phyloP scores from a whole-genome alignment of 2,329 filamentous ascomycete species.

The Dothiorella sarmentorum region DNA sequence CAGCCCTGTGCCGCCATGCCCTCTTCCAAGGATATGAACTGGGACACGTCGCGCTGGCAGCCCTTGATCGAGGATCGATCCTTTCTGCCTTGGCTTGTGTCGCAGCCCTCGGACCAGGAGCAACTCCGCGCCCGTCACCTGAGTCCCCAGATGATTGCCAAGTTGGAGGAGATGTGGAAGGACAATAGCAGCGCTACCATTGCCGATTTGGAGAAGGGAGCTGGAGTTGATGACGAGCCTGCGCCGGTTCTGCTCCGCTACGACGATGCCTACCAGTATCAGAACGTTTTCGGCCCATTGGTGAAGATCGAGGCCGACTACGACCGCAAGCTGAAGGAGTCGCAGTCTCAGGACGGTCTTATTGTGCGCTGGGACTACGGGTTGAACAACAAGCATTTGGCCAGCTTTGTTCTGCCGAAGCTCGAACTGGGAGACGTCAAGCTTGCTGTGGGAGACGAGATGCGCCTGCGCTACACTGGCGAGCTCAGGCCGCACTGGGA shows the following conservation, averaged over 20 bases:
- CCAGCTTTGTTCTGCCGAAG: slow-evolving; percentile 93
- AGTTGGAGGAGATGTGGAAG: slow-evolving; percentile 98
- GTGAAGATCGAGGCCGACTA: slow-evolving; percentile 99
- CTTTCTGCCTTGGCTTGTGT: slow-evolving; percentile 91
- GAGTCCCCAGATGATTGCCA: slow-evolving; percentile 90
- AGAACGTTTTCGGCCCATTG: slow-evolving; percentile 95
- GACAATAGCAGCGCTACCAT: slow-evolving; percentile 86
- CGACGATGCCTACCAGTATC: slow-evolving; percentile 96
- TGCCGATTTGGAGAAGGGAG: slow-evolving; percentile 84
- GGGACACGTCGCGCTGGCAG: slow-evolving; percentile 97
- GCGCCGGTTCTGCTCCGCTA: slow-evolving; percentile 89
- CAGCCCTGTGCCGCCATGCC: slow-evolving; percentile 93
- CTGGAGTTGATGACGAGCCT: slow-evolving; percentile 90
- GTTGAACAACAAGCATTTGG: slow-evolving; percentile 94
- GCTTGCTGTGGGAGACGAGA: slow-evolving; percentile 94
- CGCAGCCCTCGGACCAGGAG: slow-evolving; percentile 84
- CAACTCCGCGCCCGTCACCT: slow-evolving; percentile 92
- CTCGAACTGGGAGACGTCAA: slow-evolving; percentile 98
- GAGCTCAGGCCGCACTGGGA: slow-evolving; percentile 92
- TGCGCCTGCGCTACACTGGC: slow-evolving; percentile 94
- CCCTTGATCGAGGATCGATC: slow-evolving; percentile 95
- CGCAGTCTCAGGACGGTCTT: slow-evolving; percentile 93
- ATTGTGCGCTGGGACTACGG: slow-evolving; percentile 92
- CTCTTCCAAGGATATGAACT: slow-evolving; percentile 99
- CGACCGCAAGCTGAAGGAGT: slow-evolving; percentile 97